Percentiles rank a stretch among this genome's conserved stretches.
Conservation (phyloP, 495 filamentous ascomycete genomes). For the Hyaloscypha hepaticicola region DNA sequence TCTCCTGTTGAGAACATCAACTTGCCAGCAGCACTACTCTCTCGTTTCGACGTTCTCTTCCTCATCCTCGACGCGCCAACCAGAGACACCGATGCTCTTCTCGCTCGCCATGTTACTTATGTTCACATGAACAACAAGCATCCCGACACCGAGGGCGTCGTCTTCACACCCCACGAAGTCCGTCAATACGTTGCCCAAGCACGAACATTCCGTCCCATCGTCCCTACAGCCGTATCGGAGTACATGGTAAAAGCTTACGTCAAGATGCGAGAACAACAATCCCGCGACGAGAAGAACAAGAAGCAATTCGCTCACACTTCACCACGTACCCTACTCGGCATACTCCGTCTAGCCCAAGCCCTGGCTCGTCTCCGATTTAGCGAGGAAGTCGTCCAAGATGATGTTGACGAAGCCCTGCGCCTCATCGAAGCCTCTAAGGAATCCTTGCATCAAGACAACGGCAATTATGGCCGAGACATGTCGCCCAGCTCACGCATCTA, state of each 20-base stretch:
- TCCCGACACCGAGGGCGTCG: slow-evolving; percentile 70
- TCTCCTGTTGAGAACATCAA: slow-evolving; percentile 99
- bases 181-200: slow-evolving; percentile 94
- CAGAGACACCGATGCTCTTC: slow-evolving; percentile 83
- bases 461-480: slow-evolving; percentile 60
- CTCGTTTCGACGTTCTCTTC: slow-evolving; percentile 96
- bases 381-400: slow-evolving; percentile 78
- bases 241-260: slow-evolving; percentile 98
- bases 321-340: slow-evolving; percentile 86
- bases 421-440: slow-evolving; percentile 91
- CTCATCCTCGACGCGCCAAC: slow-evolving; percentile 91
- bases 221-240: slow-evolving; percentile 80
- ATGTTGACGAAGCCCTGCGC: slow-evolving; percentile 92
- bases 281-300: slow-evolving; percentile 81
- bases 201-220: slow-evolving; percentile 79
- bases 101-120: slow-evolving; percentile 93
- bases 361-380: slow-evolving; percentile 91
- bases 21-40: slow-evolving; percentile 89
- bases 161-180: slow-evolving; percentile 88
- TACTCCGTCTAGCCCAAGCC: slow-evolving; percentile 90
- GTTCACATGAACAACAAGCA: slow-evolving; percentile 97
- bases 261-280: slow-evolving; percentile 81
- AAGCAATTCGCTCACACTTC: slow-evolving; percentile 92
- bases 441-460: slow-evolving; percentile 68
- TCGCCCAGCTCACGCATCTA: slow-evolving; percentile 90